These are phyloP conservation scores for Eutrema japonicum DNA, from an alignment of 345 rosid species.

Conservation along the genomic window DNA sequence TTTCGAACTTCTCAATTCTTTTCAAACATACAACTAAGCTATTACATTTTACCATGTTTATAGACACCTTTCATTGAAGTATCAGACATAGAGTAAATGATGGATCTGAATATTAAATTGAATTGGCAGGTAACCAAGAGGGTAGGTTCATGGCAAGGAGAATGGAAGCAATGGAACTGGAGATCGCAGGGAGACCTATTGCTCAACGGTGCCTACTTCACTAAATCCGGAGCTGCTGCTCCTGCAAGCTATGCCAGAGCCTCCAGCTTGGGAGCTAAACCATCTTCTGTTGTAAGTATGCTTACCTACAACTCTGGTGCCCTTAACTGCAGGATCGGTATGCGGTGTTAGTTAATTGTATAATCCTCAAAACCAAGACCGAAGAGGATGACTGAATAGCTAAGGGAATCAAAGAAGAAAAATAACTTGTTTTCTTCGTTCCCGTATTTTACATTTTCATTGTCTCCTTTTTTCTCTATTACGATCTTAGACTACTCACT, in stretches of 20 bases:
- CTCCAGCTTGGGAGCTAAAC: constrained; percentile 49
- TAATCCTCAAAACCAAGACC: constrained; percentile 6
- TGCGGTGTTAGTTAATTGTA: constrained; percentile 50
- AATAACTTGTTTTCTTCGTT: constrained; percentile 32
- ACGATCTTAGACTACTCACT: constrained; percentile 4
- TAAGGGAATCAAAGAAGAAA: constrained; percentile 32
- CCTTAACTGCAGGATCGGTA: constrained; percentile 56
- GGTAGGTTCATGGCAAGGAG: constrained; percentile 31
- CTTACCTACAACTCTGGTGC: constrained; percentile 59
- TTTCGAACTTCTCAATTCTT: not conserved
- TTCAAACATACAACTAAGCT: not conserved
- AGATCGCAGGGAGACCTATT: constrained; percentile 62
- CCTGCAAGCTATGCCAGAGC: constrained; percentile 64
- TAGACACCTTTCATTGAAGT: not conserved
- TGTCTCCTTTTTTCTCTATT: constrained; percentile 12
- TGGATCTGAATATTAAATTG: constrained; percentile 1
- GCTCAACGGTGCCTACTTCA: constrained; percentile 66
- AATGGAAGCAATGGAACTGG: constrained; percentile 69
- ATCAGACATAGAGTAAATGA: not conserved
- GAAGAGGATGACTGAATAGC: constrained; percentile 27
- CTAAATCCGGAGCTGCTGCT: constrained; percentile 53
- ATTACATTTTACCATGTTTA: not conserved
- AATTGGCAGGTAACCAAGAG: constrained; percentile 60
- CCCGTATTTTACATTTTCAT: constrained; percentile 21
- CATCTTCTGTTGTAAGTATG: constrained; percentile 49